A percentile compares a stretch with the other conserved stretches of the same genome.
These are phyloP conservation scores for Vigna reflexopilosa DNA, from an alignment of 306 rosid species.

Conservation along the genomic window DNA sequence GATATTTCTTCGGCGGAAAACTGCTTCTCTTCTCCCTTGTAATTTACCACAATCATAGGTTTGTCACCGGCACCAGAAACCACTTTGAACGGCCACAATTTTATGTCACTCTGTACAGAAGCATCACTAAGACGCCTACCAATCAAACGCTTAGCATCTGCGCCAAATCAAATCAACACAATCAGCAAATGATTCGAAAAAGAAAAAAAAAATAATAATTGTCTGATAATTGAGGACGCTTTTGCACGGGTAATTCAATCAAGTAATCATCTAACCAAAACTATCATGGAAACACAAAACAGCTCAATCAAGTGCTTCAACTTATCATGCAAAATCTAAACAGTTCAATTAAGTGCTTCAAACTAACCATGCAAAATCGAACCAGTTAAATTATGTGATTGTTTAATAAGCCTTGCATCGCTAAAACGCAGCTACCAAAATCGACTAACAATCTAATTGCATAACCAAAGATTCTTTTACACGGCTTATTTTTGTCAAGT, in stretches of 20 bases:
- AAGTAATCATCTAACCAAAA: neutral
- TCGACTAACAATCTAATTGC: neutral
- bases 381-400: neutral
- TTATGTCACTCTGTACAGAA: constrained; percentile 56
- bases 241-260: neutral
- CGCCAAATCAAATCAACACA: neutral
- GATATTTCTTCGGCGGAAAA: constrained; percentile 64
- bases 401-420: neutral
- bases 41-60: constrained; percentile 59
- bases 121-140: constrained; percentile 54
- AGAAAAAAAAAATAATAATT: neutral
- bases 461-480: neutral
- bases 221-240: neutral
- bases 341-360: neutral
- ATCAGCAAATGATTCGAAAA: neutral
- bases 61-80: constrained; percentile 57
- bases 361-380: neutral
- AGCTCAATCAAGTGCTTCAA: neutral
- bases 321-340: neutral
- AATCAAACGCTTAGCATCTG: constrained; percentile 66
- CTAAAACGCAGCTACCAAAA: no score
- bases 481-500: neutral
- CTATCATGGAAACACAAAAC: neutral
- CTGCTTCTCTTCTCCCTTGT: constrained; percentile 62
- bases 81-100: constrained; percentile 67